These are phyloP conservation scores for Paecilomyces formosus DNA, from an alignment of 2,329 filamentous ascomycete species.

Conservation along the genomic window DNA sequence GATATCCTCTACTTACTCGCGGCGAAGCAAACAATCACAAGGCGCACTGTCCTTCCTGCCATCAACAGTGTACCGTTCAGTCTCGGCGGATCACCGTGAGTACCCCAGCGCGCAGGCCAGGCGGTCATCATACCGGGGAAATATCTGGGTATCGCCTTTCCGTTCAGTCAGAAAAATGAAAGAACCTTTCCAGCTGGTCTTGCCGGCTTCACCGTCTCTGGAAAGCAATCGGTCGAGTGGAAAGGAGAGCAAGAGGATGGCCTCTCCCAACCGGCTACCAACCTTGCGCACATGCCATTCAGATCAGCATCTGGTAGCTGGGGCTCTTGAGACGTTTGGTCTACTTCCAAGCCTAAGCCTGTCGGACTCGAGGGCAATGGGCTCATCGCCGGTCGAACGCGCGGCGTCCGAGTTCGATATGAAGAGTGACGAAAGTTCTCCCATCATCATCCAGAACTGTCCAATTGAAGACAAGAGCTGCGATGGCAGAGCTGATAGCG, in stretches of 20 bases:
- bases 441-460: neutral
- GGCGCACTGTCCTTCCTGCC: conserved; percentile 28
- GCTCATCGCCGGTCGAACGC: conserved; percentile 18
- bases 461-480: neutral
- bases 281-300: conserved; percentile 28
- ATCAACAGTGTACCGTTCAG: conserved; percentile 18
- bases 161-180: conserved; percentile 34
- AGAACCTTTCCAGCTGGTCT: conserved; percentile 28
- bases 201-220: conserved; percentile 26
- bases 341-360: conserved; percentile 30
- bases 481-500: neutral
- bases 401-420: conserved; percentile 12
- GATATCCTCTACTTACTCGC: conserved; percentile 16
- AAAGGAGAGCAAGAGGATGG: conserved; percentile 11
- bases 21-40: conserved; percentile 24
- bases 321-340: conserved; percentile 24
- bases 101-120: conserved; percentile 17
- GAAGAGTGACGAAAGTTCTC: neutral
- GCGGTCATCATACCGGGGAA: conserved; percentile 17
- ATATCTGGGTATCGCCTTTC: conserved; percentile 27
- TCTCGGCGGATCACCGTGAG: conserved; percentile 16
- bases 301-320: conserved; percentile 25
- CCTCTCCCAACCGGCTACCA: conserved; percentile 13
- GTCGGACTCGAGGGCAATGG: conserved; percentile 23
- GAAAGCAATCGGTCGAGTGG: conserved; percentile 17